Evolutionary conservation across 2,329 filamentous ascomycete species (phyloP).

Genomic region (Elsinoe batatas): DNA sequence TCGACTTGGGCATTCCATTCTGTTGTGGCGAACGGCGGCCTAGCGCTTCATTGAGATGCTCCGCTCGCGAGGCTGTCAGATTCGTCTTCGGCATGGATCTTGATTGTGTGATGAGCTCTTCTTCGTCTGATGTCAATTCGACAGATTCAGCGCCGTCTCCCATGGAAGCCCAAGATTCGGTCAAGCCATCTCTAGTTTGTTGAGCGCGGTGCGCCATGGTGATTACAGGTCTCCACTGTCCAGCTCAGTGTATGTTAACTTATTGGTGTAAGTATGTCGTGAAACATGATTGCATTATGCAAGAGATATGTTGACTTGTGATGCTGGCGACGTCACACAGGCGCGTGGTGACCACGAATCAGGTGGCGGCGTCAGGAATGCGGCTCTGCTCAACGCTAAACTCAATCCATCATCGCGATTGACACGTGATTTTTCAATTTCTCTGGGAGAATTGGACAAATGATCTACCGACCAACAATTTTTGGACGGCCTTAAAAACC

Average conservation of each 20-base stretch:
- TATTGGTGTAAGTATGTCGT: no score
- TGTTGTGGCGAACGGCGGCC: not conserved
- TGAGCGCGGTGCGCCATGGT: not conserved
- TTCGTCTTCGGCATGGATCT: not conserved
- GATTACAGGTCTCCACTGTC: not conserved
- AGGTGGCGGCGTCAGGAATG: constrained; percentile 3
- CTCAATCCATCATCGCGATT: not conserved
- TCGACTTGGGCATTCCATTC: not conserved
- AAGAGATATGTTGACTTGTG: no score
- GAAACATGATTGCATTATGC: no score
- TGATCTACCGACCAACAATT: not conserved
- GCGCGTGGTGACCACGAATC: not conserved
- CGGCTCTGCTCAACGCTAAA: not conserved
- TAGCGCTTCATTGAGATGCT: constrained; percentile 8
- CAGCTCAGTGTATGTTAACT: not conserved
- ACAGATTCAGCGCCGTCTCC: constrained; percentile 8
- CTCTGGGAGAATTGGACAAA: not conserved
- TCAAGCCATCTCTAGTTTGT: not conserved
- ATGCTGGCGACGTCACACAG: not conserved
- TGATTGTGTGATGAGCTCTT: not conserved
- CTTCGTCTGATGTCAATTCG: constrained; percentile 11
- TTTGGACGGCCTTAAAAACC: not conserved
- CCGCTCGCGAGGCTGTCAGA: constrained; percentile 1
- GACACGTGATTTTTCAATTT: not conserved
- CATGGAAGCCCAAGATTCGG: constrained; percentile 10